Conservation (phyloP, 345 rosid species). For the Aquilaria sinensis region DNA sequence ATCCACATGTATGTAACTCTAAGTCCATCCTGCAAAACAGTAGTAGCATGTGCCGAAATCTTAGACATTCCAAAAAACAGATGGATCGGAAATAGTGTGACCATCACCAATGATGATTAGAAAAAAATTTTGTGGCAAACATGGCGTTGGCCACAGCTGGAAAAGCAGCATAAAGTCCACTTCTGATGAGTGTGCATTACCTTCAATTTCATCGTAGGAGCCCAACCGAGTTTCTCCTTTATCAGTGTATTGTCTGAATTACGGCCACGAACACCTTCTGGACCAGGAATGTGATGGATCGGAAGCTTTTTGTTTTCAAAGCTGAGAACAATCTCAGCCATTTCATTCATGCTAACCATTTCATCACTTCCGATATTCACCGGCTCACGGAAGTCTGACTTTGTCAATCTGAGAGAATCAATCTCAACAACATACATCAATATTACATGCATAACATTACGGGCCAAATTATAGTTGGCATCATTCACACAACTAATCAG, state of each 20-base stretch:
- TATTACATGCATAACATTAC: no score
- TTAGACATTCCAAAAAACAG: slow-evolving; percentile 1
- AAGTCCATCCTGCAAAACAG: slow-evolving; percentile 69
- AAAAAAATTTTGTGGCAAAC: no score
- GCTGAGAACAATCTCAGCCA: slow-evolving; percentile 95
- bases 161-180: no score
- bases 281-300: slow-evolving; percentile 95
- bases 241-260: slow-evolving; percentile 96
- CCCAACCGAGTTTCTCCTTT: slow-evolving; percentile 99
- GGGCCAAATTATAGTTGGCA: no score
- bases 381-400: slow-evolving; percentile 97
- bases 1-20: slow-evolving; percentile 95
- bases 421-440: not conserved
- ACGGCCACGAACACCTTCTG: slow-evolving; percentile 99
- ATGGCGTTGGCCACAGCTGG: no score
- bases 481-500: no score
- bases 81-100: no score
- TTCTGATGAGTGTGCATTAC: slow-evolving; percentile 23
- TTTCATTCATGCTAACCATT: slow-evolving; percentile 99
- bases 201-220: slow-evolving; percentile 94
- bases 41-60: not conserved
- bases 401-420: slow-evolving; percentile 55
- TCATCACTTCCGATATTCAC: slow-evolving; percentile 99
- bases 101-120: no score
- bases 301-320: slow-evolving; percentile 87